These are phyloP conservation scores for Scytalidium sp. DNA, from an alignment of 2,329 filamentous ascomycete genomes.

Conservation along the genomic window DNA sequence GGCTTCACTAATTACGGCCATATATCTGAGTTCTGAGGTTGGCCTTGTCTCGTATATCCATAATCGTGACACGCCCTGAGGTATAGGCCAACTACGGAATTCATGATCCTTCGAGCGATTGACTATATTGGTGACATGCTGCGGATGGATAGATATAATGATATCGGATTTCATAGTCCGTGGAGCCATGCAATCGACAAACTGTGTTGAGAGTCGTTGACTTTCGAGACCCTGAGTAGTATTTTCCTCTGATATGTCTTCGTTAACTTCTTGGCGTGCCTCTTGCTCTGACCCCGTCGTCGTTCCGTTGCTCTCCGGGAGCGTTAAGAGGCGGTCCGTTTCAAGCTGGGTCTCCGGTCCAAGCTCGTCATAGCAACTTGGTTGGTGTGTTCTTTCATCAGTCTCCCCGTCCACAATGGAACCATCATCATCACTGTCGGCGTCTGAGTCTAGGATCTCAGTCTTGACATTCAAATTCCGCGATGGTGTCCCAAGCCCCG, in stretches of 20 bases:
- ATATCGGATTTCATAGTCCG: constrained; percentile 48
- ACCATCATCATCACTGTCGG: constrained; percentile 9
- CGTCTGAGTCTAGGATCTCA: constrained; percentile 26
- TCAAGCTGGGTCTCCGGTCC: constrained; percentile 3
- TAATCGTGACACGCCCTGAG: constrained; percentile 52
- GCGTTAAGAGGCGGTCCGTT: neutral
- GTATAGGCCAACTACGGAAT: constrained; percentile 53
- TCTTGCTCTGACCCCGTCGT: neutral
- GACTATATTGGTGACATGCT: constrained; percentile 46
- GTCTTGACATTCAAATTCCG: constrained; percentile 6
- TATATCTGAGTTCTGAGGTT: constrained; percentile 50
- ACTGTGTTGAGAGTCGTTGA: constrained; percentile 49
- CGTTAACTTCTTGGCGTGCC: neutral
- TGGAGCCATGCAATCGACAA: constrained; percentile 45
- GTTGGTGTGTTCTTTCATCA: neutral
- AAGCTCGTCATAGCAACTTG: constrained; percentile 1
- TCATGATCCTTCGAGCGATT: constrained; percentile 51
- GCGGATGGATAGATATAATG: constrained; percentile 46
- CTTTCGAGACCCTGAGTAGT: constrained; percentile 33
- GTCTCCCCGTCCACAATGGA: constrained; percentile 16
- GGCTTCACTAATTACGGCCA: constrained; percentile 50
- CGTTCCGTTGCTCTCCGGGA: neutral
- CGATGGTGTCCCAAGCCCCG: neutral
- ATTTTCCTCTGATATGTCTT: constrained; percentile 6
- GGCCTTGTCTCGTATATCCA: constrained; percentile 57